A percentile compares a stretch with the other conserved stretches of the same genome.
Conservation (phyloP, 2,329 filamentous ascomycete species). For the Helotiales sp. region DNA sequence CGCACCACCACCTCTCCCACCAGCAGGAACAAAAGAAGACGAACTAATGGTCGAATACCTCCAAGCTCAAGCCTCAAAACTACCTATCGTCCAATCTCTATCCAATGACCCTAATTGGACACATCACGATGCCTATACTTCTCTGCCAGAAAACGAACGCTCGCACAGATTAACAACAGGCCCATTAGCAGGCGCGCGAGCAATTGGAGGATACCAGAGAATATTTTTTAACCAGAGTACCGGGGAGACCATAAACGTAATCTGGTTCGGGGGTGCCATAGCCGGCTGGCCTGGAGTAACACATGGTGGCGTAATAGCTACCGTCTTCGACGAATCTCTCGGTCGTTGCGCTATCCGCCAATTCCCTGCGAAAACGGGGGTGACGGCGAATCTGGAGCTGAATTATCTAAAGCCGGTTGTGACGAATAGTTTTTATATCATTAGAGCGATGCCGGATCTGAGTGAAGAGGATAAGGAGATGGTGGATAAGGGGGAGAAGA, state of each 20-base stretch:
- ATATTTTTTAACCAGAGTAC: slow-evolving; percentile 63
- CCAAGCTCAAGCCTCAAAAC: slow-evolving; percentile 42
- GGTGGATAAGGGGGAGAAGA: slow-evolving; percentile 41
- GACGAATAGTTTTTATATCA: slow-evolving; percentile 62
- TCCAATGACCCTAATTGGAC: slow-evolving; percentile 43
- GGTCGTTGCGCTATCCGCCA: slow-evolving; percentile 58
- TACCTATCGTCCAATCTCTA: slow-evolving; percentile 50
- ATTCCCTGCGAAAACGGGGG: slow-evolving; percentile 49
- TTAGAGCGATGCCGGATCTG: slow-evolving; percentile 51
- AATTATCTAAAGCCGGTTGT: slow-evolving; percentile 62
- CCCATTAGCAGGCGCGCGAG: slow-evolving; percentile 43
- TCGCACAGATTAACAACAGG: slow-evolving; percentile 41
- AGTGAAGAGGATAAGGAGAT: too few relatives aligned
- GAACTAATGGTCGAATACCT: slow-evolving; percentile 41
- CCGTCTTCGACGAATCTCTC: slow-evolving; percentile 67
- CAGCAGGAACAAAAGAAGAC: slow-evolving; percentile 43
- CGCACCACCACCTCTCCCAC: slow-evolving; percentile 43
- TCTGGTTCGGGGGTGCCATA: slow-evolving; percentile 65
- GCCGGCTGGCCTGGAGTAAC: slow-evolving; percentile 71
- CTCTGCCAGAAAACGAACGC: slow-evolving; percentile 18
- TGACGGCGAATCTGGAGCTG: slow-evolving; percentile 59
- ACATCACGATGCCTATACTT: slow-evolving; percentile 45
- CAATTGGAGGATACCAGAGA: slow-evolving; percentile 53
- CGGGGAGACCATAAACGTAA: slow-evolving; percentile 59
- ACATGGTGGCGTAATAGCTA: slow-evolving; percentile 71